These are phyloP conservation scores for Gaillardinia entomophila DNA, from an alignment of 805 yeast species.

Conservation along the genomic window DNA sequence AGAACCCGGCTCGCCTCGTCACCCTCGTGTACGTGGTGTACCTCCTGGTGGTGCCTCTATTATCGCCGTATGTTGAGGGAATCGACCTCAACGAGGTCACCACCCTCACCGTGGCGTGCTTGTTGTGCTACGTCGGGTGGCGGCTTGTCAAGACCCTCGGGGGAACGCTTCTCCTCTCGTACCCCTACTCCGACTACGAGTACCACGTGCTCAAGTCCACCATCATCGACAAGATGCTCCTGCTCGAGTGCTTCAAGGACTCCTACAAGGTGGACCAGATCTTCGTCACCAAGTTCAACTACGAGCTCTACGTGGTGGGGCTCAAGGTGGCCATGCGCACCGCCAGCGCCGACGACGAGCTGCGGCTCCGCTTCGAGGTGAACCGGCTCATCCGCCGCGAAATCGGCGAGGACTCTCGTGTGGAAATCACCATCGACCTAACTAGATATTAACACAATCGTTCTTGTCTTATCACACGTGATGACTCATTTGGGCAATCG, in stretches of 20 bases:
- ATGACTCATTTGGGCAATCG: slow-evolving; percentile 8
- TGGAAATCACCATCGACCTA: slow-evolving; percentile 34
- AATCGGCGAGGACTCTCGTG: slow-evolving; percentile 13
- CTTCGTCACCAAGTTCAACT: slow-evolving; percentile 57
- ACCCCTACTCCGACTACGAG: slow-evolving; percentile 41
- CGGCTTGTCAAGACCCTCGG: slow-evolving; percentile 47
- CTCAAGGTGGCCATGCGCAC: slow-evolving; percentile 55
- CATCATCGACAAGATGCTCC: slow-evolving; percentile 41
- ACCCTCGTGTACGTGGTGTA: slow-evolving; percentile 39
- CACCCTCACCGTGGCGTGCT: slow-evolving; percentile 38
- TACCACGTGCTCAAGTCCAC: slow-evolving; percentile 29
- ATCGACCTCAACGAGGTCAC: slow-evolving; percentile 41
- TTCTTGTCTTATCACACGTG: no score
- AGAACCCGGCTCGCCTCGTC: slow-evolving; percentile 42
- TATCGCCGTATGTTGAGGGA: slow-evolving; percentile 21
- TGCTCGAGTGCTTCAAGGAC: slow-evolving; percentile 47
- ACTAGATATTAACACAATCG: slow-evolving; percentile 9
- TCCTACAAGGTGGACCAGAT: slow-evolving; percentile 44
- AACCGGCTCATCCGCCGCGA: slow-evolving; percentile 33
- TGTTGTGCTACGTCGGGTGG: slow-evolving; percentile 48
- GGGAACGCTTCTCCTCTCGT: slow-evolving; percentile 46
- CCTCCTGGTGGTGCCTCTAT: slow-evolving; percentile 34
- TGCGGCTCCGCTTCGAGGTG: slow-evolving; percentile 46
- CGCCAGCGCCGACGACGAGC: slow-evolving; percentile 68
- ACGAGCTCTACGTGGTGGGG: slow-evolving; percentile 53